Conservation (phyloP, 805 yeast genomes). For the Limtongia smithiae region DNA sequence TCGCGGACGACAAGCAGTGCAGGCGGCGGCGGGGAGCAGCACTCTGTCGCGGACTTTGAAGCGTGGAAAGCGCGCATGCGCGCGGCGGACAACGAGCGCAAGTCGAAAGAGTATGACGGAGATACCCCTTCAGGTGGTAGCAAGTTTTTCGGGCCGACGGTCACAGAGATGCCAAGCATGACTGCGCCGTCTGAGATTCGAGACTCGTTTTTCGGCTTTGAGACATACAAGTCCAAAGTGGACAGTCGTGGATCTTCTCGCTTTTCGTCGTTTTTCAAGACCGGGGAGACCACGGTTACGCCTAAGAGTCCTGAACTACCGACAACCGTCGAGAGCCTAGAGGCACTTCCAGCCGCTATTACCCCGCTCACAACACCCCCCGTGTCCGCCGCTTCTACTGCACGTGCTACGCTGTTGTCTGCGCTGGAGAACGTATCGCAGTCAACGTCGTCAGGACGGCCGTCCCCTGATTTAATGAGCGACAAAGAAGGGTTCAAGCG, state of each 20-base stretch:
- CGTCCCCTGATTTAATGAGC: slow-evolving; percentile 15
- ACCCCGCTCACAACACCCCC: no score
- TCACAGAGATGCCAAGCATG: no score
- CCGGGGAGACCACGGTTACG: slow-evolving; percentile 5
- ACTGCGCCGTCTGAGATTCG: no score
- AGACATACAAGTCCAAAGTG: slow-evolving; percentile 1
- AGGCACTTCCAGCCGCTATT: no score
- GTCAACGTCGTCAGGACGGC: neutral
- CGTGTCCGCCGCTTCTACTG: no score
- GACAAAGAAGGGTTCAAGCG: slow-evolving; percentile 37
- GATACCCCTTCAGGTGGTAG: neutral
- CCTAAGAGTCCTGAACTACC: neutral
- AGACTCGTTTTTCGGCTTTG: neutral
- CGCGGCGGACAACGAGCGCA: slow-evolving; percentile 25
- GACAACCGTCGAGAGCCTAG: no score
- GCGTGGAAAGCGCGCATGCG: slow-evolving; percentile 36
- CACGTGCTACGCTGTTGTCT: no score
- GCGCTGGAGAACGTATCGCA: neutral
- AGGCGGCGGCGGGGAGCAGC: slow-evolving; percentile 12
- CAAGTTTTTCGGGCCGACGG: slow-evolving; percentile 17
- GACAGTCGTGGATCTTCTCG: slow-evolving; percentile 22
- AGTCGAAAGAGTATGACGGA: slow-evolving; percentile 4
- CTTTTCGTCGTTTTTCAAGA: slow-evolving; percentile 27
- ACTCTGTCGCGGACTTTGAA: slow-evolving; percentile 35
- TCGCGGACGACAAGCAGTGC: neutral